Conservation (phyloP, 108 stramenopile genomes). For the Nitzschia sp. region DNA sequence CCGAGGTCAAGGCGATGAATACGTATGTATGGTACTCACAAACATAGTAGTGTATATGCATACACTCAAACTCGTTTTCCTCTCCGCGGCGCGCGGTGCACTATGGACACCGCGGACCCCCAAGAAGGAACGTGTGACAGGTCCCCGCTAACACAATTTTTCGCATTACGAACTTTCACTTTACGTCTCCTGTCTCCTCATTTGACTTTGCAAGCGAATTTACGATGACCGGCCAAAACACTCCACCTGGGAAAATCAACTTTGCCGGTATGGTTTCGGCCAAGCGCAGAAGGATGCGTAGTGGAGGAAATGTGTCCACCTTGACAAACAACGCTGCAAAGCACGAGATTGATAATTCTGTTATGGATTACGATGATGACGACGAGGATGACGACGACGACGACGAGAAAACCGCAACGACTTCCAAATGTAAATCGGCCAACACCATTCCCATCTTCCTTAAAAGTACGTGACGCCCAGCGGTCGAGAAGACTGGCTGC, state of each 20-base stretch:
- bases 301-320: conserved; percentile 58
- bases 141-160: too few relatives aligned
- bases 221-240: too few relatives aligned
- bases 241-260: conserved; percentile 42
- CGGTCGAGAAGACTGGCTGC: not conserved
- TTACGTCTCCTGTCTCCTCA: too few relatives aligned
- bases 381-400: conserved; percentile 29
- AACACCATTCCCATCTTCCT: conserved; percentile 83
- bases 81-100: too few relatives aligned
- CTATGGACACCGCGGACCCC: too few relatives aligned
- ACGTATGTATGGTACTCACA: too few relatives aligned
- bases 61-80: too few relatives aligned
- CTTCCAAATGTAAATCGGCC: conserved; percentile 61
- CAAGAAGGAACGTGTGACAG: too few relatives aligned
- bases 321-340: conserved; percentile 38
- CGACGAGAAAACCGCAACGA: conserved; percentile 43
- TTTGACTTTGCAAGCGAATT: too few relatives aligned
- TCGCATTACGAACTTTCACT: too few relatives aligned
- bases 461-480: conserved; percentile 62
- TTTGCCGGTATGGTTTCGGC: conserved; percentile 51
- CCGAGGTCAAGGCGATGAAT: too few relatives aligned
- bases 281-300: conserved; percentile 57
- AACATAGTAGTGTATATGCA: too few relatives aligned
- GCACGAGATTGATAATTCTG: conserved; percentile 1
- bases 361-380: conserved; percentile 14